Evolutionary conservation across 768 basidiomycete genomes (phyloP).

Genomic region (Epithele typhae): DNA sequence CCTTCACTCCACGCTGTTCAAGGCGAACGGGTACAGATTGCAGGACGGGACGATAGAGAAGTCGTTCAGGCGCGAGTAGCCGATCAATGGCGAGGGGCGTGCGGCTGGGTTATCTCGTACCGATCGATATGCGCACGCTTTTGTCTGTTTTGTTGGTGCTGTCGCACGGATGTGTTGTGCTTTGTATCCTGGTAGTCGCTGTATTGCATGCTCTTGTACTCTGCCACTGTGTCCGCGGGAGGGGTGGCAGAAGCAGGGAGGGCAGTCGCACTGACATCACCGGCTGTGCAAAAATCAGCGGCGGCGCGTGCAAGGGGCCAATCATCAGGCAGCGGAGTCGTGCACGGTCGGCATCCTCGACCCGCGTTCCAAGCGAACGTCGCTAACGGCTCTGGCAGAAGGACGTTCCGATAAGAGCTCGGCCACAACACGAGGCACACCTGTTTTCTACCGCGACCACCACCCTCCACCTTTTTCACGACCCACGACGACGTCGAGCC

Average conservation of each 20-base stretch:
- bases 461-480: conserved; percentile 21
- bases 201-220: background rate
- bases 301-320: background rate
- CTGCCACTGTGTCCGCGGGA: background rate
- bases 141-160: background rate
- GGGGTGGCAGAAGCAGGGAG: background rate
- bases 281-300: background rate
- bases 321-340: background rate
- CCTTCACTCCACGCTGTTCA: conserved; percentile 79
- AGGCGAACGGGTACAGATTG: conserved; percentile 83
- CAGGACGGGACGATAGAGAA: conserved; percentile 67
- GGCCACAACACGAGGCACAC: conserved; percentile 16
- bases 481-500: conserved; percentile 25
- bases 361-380: conserved; percentile 13
- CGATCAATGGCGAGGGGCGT: background rate
- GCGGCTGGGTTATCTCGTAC: background rate
- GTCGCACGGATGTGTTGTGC: background rate
- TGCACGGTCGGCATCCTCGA: conserved; percentile 7
- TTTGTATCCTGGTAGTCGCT: background rate
- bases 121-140: background rate
- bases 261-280: background rate
- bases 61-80: conserved; percentile 43
- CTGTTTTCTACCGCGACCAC: conserved; percentile 9
- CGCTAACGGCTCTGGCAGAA: conserved; percentile 12
- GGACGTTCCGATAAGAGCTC: conserved; percentile 16